Base-by-base conservation (phyloP, 768 basidiomycete species). In the Omphalotus guepiniiformis region DNA sequence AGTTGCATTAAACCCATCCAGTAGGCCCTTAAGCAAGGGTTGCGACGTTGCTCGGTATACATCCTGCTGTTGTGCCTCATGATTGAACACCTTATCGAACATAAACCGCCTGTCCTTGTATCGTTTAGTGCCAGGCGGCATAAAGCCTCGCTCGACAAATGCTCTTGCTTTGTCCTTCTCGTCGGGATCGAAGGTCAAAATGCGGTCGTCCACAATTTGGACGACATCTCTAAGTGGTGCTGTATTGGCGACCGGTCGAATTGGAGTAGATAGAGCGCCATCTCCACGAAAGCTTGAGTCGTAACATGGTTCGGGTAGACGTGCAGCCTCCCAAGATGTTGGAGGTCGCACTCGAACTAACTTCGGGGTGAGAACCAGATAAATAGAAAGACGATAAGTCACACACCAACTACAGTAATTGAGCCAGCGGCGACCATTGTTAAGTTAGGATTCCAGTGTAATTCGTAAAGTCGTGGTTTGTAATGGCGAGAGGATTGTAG, bases 41-140 rank as follows among this genome's bases (percentile, higher is more conserved):
- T 85, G 83, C 12, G 93, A 78, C 9, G 93, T 97, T 40, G 82
- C 71, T 54, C 85, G 82, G 59, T 92, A 98, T 7, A 99, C 89
- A 45, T 92, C 88, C 53, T 80, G 80, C 67, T 99, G 96, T 16
- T 72, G 73, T 36, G 88, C 79, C 39, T 87, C 80, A 60, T 85
- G 81, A 53, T 83, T 78, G 60, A 96, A 95, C 32, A 99, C 93
- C 45, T 76, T 80, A 66, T 99, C 96, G 64, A 98, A 99, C 77
- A 95, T 92, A 69, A 96, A 99, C 53, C 94, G 79, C 62, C 86
- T 86, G 69, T 98, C 93, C 65, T 97, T 97, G 74, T 95, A 94
- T 53, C 94, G 80, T 63, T 93, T 93, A 35, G 88, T 89, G 37
- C 91, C 85, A 0, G 88, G 88, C 29, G 88, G 88, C 56, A 90